Evolutionary conservation across 2,329 filamentous ascomycete species (phyloP).

Genomic region (Arthrobotrys entomopaga): DNA sequence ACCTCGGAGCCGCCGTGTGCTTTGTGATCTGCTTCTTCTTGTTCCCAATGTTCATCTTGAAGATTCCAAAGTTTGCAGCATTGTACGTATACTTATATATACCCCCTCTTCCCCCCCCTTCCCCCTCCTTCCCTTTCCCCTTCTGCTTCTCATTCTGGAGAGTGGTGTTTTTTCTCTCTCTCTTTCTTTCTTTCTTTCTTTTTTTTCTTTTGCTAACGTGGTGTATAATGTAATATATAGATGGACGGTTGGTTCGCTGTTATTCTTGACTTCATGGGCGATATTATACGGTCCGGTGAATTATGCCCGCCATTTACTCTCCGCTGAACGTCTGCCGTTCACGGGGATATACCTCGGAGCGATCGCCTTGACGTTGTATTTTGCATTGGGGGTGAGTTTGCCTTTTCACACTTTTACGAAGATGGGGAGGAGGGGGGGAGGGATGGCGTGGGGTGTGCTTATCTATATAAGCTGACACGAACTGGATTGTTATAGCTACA

Average conservation of each 20-base stretch:
- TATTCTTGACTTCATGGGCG: constrained; percentile 92
- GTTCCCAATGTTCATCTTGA: constrained; percentile 81
- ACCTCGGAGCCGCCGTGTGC: constrained; percentile 86
- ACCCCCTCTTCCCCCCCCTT: too few species aligned
- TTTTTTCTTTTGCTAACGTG: too few species aligned
- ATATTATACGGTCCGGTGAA: constrained; percentile 90
- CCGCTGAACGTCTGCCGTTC: constrained; percentile 85
- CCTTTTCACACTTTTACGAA: not conserved
- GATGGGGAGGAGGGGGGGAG: too few species aligned
- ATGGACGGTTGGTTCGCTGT: constrained; percentile 90
- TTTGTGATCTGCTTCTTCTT: constrained; percentile 93
- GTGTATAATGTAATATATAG: constrained; percentile 65
- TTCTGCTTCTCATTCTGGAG: constrained; percentile 6
- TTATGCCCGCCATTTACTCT: constrained; percentile 85
- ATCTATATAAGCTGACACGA: too few species aligned
- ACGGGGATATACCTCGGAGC: constrained; percentile 95
- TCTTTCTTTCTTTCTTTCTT: too few species aligned
- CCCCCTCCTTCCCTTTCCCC: not conserved
- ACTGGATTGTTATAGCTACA: constrained; percentile 71
- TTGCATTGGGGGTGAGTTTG: constrained; percentile 84
- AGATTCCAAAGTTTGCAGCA: constrained; percentile 93
- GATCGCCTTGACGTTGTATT: constrained; percentile 88
- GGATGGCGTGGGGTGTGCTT: too few species aligned
- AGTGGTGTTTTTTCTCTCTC: constrained; percentile 20
- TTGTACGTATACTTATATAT: constrained; percentile 74